Base-by-base conservation (phyloP, 2,329 filamentous ascomycete genomes). In the Chrysoporthe puriensis region DNA sequence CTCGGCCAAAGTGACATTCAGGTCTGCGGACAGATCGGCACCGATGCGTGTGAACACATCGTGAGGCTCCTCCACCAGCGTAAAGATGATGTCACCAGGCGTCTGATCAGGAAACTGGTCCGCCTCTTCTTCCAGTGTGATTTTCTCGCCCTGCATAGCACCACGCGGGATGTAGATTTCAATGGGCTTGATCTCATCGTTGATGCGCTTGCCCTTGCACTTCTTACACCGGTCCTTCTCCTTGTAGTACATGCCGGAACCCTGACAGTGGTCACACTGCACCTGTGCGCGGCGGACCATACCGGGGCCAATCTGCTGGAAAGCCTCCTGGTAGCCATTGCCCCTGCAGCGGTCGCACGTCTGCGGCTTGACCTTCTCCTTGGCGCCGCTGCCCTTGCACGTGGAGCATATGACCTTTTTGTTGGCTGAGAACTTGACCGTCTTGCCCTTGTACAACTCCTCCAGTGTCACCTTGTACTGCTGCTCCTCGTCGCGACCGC, bases 191-290 rank as follows among this genome's bases (percentile, higher is more conserved):
- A 92, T 96, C 80, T 96, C 92, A 74, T 94, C 91, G 57, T 89
- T 88, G 16, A 93, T 94, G 70, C 93, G 88, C 79, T 92, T 92
- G 75, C 96, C 96, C 82, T 98, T 98, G 88, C 96, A 99, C 84
- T 96, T 97, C 85, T 97, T 97, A 85, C 96, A 99, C 77, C 93
- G 93, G 76, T 99, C 96, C 84, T 98, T 98, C 76, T 97, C 93
- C 79, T 95, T 95, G 82, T 90, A 97, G 76, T 94, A 89, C 76
- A 90, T 89, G 6, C 96, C 96, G n/a, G 89, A 87, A 44, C 94
- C 95, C 69, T 90, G 86, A 80, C 96, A 99, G 74, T 91, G 90
- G 74, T 91, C 90, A 79, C 96, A 99, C 46, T 90, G 80, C 48
- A 94, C 88, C 7, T 90, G 88, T 74, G 93, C 90, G 75, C 93